Conservation (phyloP, 2,329 filamentous ascomycete species). For the Fusarium verticillioides region DNA sequence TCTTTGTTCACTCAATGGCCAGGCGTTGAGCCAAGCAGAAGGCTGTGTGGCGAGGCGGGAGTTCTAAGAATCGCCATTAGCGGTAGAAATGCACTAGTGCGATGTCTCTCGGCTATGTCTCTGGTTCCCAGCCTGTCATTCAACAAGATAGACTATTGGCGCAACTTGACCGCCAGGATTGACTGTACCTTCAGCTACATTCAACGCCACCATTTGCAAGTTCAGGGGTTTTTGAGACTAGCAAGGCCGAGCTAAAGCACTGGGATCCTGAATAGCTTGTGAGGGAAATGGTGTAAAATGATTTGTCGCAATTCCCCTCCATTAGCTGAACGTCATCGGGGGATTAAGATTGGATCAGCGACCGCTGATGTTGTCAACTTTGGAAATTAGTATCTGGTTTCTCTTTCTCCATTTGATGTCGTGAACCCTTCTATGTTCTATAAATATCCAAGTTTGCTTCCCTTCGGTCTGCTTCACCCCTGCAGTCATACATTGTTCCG, state of each 20-base stretch:
- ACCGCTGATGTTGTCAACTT: background rate
- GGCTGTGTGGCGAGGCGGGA: fast-evolving
- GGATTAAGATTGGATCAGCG: background rate
- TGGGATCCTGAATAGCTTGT: background rate
- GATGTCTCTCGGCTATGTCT: background rate
- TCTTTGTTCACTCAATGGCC: background rate
- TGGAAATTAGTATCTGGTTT: background rate
- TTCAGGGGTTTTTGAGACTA: background rate
- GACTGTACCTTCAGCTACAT: background rate
- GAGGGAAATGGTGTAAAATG: background rate
- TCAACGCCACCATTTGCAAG: background rate
- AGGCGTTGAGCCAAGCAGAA: background rate
- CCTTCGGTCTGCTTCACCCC: background rate
- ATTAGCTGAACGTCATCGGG: background rate
- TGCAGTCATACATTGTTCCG: background rate
- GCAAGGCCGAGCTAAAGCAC: background rate
- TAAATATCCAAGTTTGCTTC: fast-evolving
- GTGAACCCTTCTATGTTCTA: fast-evolving
- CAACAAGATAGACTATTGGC: no score
- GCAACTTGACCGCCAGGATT: background rate
- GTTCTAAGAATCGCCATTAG: no score
- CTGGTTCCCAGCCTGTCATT: background rate
- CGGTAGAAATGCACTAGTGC: background rate
- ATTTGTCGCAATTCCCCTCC: background rate
- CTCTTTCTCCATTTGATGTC: fast-evolving